phyloP scores from a whole-genome alignment of 768 basidiomycete species.

The Royoungia palumana region DNA sequence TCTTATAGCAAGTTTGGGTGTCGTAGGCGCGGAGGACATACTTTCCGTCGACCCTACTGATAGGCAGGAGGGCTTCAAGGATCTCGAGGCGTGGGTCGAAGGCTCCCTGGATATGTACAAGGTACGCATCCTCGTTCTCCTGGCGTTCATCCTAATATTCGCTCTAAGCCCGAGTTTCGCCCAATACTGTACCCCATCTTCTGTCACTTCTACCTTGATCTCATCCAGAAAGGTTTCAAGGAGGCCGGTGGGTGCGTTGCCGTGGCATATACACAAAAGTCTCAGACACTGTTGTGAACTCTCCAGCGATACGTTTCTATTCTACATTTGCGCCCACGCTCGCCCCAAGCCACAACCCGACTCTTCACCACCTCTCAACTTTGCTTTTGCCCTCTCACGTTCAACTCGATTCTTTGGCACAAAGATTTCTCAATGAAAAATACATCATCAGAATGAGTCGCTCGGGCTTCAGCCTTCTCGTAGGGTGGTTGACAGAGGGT shows the following conservation, averaged over 20 bases:
- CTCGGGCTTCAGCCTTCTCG: conserved; percentile 85
- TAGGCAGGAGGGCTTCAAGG: conserved; percentile 80
- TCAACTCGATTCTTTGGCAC: conserved; percentile 75
- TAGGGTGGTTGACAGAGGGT: conserved; percentile 97
- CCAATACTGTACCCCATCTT: conserved; percentile 95
- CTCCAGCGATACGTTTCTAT: conserved; percentile 71
- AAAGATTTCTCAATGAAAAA: conserved; percentile 85
- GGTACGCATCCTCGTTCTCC: conserved; percentile 40
- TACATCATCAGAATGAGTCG: conserved; percentile 88
- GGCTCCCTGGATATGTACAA: conserved; percentile 90
- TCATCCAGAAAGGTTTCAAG: conserved; percentile 86
- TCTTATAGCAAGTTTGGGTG: conserved; percentile 72
- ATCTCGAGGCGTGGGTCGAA: conserved; percentile 86
- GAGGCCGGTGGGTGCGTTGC: conserved; percentile 66
- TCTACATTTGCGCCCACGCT: conserved; percentile 66
- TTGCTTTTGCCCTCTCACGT: conserved; percentile 82
- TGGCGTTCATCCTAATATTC: conserved; percentile 12
- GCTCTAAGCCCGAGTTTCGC: conserved; percentile 78
- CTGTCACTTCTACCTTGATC: conserved; percentile 94
- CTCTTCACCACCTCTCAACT: conserved; percentile 74
- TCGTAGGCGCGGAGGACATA: conserved; percentile 79
- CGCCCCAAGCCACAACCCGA: conserved; percentile 58
- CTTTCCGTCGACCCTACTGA: conserved; percentile 79
- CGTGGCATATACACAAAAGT: neutral
- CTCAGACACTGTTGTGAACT: conserved; percentile 12